phyloP scores from a whole-genome alignment of 1,284 basidiomycete genomes.

The Kalmanozyma brasiliensis region DNA sequence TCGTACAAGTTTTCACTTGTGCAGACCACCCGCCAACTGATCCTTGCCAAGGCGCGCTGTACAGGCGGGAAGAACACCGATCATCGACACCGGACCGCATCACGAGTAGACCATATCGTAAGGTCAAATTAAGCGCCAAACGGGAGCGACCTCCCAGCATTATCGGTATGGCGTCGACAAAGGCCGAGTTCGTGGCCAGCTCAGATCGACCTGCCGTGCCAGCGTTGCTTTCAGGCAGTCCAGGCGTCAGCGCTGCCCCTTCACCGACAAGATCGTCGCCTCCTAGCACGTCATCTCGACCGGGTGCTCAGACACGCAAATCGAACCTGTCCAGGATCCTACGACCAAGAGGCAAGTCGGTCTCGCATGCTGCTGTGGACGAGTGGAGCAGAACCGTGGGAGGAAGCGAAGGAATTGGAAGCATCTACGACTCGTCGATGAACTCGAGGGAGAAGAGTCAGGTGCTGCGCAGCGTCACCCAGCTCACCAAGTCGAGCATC shows the following conservation, averaged over 20 bases:
- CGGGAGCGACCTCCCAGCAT: background rate
- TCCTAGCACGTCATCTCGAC: background rate
- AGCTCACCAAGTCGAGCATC: constrained; percentile 31
- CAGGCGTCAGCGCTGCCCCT: background rate
- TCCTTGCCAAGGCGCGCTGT: too few relatives aligned
- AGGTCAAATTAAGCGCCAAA: too few relatives aligned
- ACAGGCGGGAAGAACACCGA: too few relatives aligned
- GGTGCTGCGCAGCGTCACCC: constrained; percentile 43
- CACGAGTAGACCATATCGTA: too few relatives aligned
- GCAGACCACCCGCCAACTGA: too few relatives aligned
- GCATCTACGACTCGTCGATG: constrained; percentile 37
- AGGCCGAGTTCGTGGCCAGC: constrained; percentile 23
- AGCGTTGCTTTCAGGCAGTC: constrained; percentile 5
- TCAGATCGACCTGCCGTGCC: constrained; percentile 5
- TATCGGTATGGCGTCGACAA: constrained; percentile 28
- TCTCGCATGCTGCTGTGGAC: constrained; percentile 6
- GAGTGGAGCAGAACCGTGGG: constrained; percentile 47
- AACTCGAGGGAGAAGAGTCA: constrained; percentile 32
- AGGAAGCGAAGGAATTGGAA: constrained; percentile 43
- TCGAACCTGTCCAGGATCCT: constrained; percentile 22
- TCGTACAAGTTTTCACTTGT: too few relatives aligned
- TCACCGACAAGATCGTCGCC: background rate
- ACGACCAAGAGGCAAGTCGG: constrained; percentile 23
- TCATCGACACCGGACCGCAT: too few relatives aligned
- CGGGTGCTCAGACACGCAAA: constrained; percentile 19